Base-by-base conservation (phyloP, 768 basidiomycete species). In the Gymnopilus junonius region DNA sequence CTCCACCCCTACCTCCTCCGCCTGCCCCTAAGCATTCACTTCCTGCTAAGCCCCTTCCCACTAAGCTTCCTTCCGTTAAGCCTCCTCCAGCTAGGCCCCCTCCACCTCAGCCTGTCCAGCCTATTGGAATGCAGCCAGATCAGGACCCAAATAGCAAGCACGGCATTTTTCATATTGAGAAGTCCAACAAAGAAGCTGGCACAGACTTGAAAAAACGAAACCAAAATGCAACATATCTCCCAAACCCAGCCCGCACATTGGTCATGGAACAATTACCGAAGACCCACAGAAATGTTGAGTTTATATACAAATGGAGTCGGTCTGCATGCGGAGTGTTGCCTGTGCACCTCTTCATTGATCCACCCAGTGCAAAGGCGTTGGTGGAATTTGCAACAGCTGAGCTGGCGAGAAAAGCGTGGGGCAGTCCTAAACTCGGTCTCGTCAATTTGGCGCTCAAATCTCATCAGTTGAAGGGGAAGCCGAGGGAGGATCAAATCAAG, bases 251-350 rank as follows among this genome's bases (percentile, higher is more conserved):
- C 2, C 77, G 83, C 14, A 85, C 86, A 1, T 72, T 88, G 29
- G 83, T 88, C 25, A 80, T 88, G 73, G 85, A 87, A 64, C 80
- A 82, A 56, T 73, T 88, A 5, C 86, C 86, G 1, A 85, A 83
- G 62, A 69, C 77, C 3, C 76, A 80, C 65, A 82, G 85, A 46
- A 79, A 74, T 4, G 67, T 65, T 4, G 76, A 77, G 23, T 86
- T 78, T 66, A 72, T 83, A 34, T 75, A 75, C 40, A 68, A 65
- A 20, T 87, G 86, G 84, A 75, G 77, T 58, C 76, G 75, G 58
- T 67, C 67, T 43, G 81, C 77, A 5, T 80, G 76, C 51, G 75
- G 67, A 0, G 69, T 74, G 17, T 63, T 69, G 23, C 82, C 84
- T 8, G 73, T 79, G 23, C 77, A 80, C 43, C 59, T 81, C 15